Evolutionary conservation across 2,329 filamentous ascomycete genomes (phyloP).

Genomic region (Penicillium hesseltinei): DNA sequence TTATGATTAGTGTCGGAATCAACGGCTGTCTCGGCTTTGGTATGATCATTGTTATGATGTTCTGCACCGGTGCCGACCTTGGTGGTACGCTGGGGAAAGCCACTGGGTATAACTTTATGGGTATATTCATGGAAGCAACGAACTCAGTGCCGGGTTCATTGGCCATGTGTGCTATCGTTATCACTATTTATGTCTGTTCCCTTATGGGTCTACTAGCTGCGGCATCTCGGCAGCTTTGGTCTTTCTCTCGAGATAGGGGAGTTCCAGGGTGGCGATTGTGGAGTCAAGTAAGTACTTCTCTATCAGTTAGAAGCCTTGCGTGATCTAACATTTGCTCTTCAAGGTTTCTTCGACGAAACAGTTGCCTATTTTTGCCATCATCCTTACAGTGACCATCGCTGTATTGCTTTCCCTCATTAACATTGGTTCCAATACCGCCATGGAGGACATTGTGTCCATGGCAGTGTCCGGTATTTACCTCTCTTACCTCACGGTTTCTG

Average conservation of each 20-base stretch:
- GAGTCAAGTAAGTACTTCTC: constrained; percentile 22
- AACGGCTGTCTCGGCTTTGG: constrained; percentile 37
- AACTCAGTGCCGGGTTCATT: constrained; percentile 23
- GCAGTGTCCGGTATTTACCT: constrained; percentile 46
- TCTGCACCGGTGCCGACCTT: constrained; percentile 35
- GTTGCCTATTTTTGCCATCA: constrained; percentile 29
- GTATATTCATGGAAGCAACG: constrained; percentile 33
- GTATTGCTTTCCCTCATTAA: constrained; percentile 50
- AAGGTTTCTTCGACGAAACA: constrained; percentile 7
- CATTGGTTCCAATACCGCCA: constrained; percentile 50
- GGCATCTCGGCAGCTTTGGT: constrained; percentile 34
- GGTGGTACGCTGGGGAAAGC: constrained; percentile 21
- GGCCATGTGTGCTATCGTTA: constrained; percentile 26
- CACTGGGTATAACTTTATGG: constrained; percentile 35
- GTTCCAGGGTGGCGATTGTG: constrained; percentile 32
- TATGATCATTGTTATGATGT: constrained; percentile 38
- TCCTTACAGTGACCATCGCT: constrained; percentile 28
- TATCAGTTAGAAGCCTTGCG: not conserved
- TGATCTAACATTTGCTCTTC: not conserved
- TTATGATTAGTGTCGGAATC: constrained; percentile 36
- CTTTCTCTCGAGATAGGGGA: constrained; percentile 40
- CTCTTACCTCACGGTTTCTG: constrained; percentile 50
- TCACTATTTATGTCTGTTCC: constrained; percentile 29
- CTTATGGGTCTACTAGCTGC: constrained; percentile 36
- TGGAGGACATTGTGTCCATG: constrained; percentile 52